Percentiles rank a stretch among this genome's conserved stretches.
Evolutionary conservation across 768 basidiomycete species (phyloP).

Genomic region (Calocybe indica): DNA sequence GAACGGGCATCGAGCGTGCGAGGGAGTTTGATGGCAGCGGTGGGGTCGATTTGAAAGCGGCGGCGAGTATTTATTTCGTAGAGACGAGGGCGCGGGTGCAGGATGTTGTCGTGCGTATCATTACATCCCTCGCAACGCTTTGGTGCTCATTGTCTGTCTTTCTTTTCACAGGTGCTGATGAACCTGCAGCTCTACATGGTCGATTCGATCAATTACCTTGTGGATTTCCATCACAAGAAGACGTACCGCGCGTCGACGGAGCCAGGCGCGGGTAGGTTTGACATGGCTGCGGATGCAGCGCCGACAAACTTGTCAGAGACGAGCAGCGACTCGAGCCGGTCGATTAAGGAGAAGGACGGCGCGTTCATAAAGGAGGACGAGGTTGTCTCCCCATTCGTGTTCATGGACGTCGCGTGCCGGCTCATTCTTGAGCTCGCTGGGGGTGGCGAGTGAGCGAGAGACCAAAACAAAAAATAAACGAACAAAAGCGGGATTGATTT

Average conservation of each 20-base stretch:
- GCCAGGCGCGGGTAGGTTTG: constrained; percentile 64
- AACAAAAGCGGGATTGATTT: too few relatives aligned
- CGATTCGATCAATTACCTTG: constrained; percentile 92
- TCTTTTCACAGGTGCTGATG: constrained; percentile 74
- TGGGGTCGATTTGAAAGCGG: constrained; percentile 59
- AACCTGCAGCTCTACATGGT: constrained; percentile 97
- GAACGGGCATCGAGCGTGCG: constrained; percentile 51
- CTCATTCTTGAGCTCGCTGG: constrained; percentile 93
- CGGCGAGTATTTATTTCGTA: constrained; percentile 83
- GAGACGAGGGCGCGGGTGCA: constrained; percentile 88
- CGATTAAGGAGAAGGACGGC: constrained; percentile 48
- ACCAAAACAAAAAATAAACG: too few relatives aligned
- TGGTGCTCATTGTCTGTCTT: background rate
- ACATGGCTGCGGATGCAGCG: constrained; percentile 51
- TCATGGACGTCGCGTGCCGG: constrained; percentile 93
- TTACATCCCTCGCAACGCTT: background rate
- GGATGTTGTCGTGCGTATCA: constrained; percentile 77
- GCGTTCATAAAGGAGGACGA: constrained; percentile 46
- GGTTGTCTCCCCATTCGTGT: constrained; percentile 83
- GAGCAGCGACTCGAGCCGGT: constrained; percentile 51
- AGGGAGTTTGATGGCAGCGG: constrained; percentile 55
- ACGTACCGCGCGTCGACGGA: constrained; percentile 76
- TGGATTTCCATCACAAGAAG: constrained; percentile 97
- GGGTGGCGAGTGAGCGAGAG: constrained; percentile 23
- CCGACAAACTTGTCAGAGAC: constrained; percentile 33